Percentiles rank a stretch among this genome's conserved stretches.
phyloP scores from a whole-genome alignment of 2,329 filamentous ascomycete genomes.

The Penicillium expansum region DNA sequence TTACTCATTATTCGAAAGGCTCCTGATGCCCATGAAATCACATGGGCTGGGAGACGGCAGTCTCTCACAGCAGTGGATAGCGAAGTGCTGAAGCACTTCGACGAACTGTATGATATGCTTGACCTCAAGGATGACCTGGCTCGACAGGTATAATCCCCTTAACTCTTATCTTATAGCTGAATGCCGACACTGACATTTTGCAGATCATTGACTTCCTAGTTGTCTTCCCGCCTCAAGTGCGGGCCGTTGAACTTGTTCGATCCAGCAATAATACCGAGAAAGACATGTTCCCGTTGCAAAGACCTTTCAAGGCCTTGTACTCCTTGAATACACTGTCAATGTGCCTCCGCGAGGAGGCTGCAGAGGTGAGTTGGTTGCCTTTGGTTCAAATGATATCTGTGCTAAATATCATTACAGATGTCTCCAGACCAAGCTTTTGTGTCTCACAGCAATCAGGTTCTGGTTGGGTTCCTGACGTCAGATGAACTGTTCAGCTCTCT shows the following conservation, averaged over 20 bases:
- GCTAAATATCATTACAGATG: slow-evolving; percentile 16
- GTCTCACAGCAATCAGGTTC: slow-evolving; percentile 49
- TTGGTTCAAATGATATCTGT: not conserved
- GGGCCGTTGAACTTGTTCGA: slow-evolving; percentile 59
- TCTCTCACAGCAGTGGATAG: slow-evolving; percentile 65
- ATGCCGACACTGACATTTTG: slow-evolving; percentile 10
- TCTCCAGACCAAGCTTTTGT: slow-evolving; percentile 39
- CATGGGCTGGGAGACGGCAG: slow-evolving; percentile 42
- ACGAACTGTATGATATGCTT: slow-evolving; percentile 78
- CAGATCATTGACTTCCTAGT: slow-evolving; percentile 69
- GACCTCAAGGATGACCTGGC: slow-evolving; percentile 69
- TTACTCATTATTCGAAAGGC: slow-evolving; percentile 63
- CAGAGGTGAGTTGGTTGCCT: slow-evolving; percentile 11
- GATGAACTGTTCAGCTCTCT: slow-evolving; percentile 51
- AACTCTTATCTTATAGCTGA: not conserved
- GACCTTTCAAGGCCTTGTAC: slow-evolving; percentile 72
- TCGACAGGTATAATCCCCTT: slow-evolving; percentile 54
- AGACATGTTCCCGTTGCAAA: slow-evolving; percentile 65
- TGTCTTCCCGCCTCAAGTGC: slow-evolving; percentile 66
- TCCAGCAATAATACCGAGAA: slow-evolving; percentile 52
- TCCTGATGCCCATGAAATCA: slow-evolving; percentile 47
- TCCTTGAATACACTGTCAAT: slow-evolving; percentile 65
- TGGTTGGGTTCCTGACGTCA: slow-evolving; percentile 62
- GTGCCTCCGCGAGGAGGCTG: slow-evolving; percentile 54
- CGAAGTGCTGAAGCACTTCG: slow-evolving; percentile 77